These are phyloP conservation scores for Colletotrichum somersetense DNA, from an alignment of 2,329 filamentous ascomycete species.

Conservation along the genomic window DNA sequence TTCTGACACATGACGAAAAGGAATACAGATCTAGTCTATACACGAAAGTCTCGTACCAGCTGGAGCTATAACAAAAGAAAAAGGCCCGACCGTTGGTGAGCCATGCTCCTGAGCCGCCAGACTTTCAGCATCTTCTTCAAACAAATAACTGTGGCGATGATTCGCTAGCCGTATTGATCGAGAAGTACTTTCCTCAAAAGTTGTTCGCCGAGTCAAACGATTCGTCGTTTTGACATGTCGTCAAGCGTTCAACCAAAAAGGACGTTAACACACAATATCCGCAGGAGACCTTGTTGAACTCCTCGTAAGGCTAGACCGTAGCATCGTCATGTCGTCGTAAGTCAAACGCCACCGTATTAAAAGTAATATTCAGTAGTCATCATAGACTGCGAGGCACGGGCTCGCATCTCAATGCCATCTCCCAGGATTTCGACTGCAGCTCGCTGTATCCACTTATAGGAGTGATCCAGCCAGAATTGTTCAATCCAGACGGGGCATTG, in stretches of 20 bases:
- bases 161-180: conserved; percentile 20
- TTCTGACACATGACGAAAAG: conserved; percentile 20
- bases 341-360: conserved; percentile 23
- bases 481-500: conserved; percentile 44
- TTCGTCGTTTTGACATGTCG: conserved; percentile 15
- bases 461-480: conserved; percentile 44
- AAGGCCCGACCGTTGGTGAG: conserved; percentile 23
- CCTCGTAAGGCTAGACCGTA: conserved; percentile 36
- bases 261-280: conserved; percentile 32
- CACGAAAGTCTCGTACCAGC: conserved; percentile 34
- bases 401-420: conserved; percentile 33
- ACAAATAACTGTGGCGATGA: conserved; percentile 30
- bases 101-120: conserved; percentile 5
- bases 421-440: conserved; percentile 32
- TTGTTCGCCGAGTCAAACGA: conserved; percentile 18
- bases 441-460: conserved; percentile 35
- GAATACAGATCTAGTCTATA: conserved; percentile 41
- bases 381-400: conserved; percentile 21
- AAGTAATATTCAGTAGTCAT: conserved; percentile 10
- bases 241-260: conserved; percentile 25
- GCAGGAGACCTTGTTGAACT: conserved; percentile 22
- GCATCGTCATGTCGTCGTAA: conserved; percentile 43
- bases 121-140: conserved; percentile 30
- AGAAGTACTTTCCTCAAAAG: conserved; percentile 13
- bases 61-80: conserved; percentile 22